A percentile compares a stretch with the other conserved stretches of the same genome.
These are phyloP conservation scores for Zhuliangozyma blackwelliae DNA, from an alignment of 1,139 yeast genomes.

Conservation along the genomic window DNA sequence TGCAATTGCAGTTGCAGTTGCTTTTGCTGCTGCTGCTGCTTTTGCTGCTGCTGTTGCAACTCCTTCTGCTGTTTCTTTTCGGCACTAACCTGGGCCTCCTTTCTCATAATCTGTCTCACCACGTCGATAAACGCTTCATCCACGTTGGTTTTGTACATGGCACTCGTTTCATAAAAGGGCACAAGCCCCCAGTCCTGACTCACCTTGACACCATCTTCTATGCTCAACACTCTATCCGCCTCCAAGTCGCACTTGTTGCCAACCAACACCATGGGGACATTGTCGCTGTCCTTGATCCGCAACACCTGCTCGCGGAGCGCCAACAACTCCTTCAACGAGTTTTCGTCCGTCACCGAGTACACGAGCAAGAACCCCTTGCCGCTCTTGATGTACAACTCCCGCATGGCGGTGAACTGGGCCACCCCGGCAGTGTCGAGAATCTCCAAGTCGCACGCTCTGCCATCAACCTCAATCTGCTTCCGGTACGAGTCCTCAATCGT, in stretches of 20 bases:
- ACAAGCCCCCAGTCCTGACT: slow-evolving; percentile 86
- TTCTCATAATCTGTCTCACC: slow-evolving; percentile 82
- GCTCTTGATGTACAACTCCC: slow-evolving; percentile 76
- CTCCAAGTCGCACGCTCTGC: slow-evolving; percentile 82
- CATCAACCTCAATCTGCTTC: slow-evolving; percentile 88
- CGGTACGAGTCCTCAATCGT: slow-evolving; percentile 73
- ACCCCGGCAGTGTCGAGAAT: slow-evolving; percentile 51
- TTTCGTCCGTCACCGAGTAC: slow-evolving; percentile 84
- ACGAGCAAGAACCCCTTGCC: slow-evolving; percentile 86
- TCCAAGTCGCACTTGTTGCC: slow-evolving; percentile 86
- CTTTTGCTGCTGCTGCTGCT: too few species aligned
- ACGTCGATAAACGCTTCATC: slow-evolving; percentile 88
- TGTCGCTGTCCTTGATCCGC: slow-evolving; percentile 76
- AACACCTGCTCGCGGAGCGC: slow-evolving; percentile 84
- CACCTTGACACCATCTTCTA: slow-evolving; percentile 76
- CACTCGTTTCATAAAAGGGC: slow-evolving; percentile 92
- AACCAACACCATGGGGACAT: slow-evolving; percentile 80
- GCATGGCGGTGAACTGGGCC: slow-evolving; percentile 52
- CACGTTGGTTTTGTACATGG: slow-evolving; percentile 85
- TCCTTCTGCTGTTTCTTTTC: slow-evolving; percentile 41
- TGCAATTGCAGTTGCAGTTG: too few species aligned
- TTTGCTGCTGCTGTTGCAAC: slow-evolving; percentile 8
- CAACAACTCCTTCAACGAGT: slow-evolving; percentile 75
- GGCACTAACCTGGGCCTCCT: slow-evolving; percentile 52
- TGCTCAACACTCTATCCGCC: slow-evolving; percentile 69